Base-by-base conservation (phyloP, 441 rosid species). In the Lepidium campestre region DNA sequence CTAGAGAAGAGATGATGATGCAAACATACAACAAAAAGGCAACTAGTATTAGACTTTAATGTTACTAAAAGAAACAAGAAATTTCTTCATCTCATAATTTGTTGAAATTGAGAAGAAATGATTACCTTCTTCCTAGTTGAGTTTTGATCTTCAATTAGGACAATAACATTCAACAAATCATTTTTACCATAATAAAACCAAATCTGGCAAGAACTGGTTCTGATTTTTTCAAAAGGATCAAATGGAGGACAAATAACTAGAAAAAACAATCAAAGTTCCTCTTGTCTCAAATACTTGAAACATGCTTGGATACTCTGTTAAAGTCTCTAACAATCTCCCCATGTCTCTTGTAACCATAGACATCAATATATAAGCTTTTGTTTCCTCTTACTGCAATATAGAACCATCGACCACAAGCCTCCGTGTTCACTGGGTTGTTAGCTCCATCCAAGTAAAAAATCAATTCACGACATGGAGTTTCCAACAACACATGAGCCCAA, bases 351-450 rank as follows among this genome's bases (percentile, higher is more conserved):
- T n/a, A n/a, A n/a, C n/a, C n/a, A n/a, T n/a, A n/a, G n/a, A n/a
- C n/a, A n/a, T n/a, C n/a, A n/a, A n/a, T n/a, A n/a, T n/a, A n/a
- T n/a, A n/a, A 27, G 27, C 58, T 60, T 25, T 72, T 76, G 46
- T 58, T 65, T 65, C 55, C 85, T 76, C 72, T 77, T 57, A 84
- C 78, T 10, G 83, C 83, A 65, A 75, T 57, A 72, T 90, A 85
- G 75, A 89, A 92, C 98, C 98, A 92, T 78, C 76, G 78, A 59
- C 96, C 98, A 80, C 98, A 92, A 37, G 81, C 91, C 47, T 87
- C 95, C 92, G 89, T 85, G 82, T 96, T 92, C 68, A 89, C 98
- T 18, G 98, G 95, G 77, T 90, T 87, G 71, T 92, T 95, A 76
- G 98, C 98, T 73, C 98, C 98, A 75, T 92, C 98, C 80, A 92